Conservation (phyloP, 148 eudicot genomes). For the Rhododendron griersonianum region DNA sequence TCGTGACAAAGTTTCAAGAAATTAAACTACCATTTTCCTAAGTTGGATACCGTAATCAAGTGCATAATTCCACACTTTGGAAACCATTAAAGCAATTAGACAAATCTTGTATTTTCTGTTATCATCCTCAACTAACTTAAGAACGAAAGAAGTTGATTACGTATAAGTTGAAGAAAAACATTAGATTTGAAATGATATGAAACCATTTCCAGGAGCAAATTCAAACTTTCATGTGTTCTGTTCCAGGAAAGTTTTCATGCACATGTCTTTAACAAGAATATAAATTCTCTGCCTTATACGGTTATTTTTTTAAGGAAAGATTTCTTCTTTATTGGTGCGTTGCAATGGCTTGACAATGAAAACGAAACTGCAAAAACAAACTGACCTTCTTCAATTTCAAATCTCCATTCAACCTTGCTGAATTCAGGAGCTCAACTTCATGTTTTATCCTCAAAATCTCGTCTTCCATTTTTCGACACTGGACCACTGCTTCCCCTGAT, state of each 20-base stretch:
- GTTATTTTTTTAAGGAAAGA: not conserved
- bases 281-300: not conserved
- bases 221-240: not conserved
- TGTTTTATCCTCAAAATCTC: conserved; percentile 36
- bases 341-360: not conserved
- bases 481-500: conserved; percentile 32
- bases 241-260: not conserved
- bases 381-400: conserved; percentile 50
- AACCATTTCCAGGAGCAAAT: not conserved
- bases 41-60: not conserved
- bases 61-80: not conserved
- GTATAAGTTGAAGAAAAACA: not conserved
- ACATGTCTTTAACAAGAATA: not conserved
- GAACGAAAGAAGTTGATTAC: not conserved
- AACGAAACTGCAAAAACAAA: conserved; percentile 12
- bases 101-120: not conserved
- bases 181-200: not conserved
- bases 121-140: not conserved
- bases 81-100: not conserved
- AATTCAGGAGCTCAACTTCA: conserved; percentile 37
- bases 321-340: not conserved
- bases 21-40: not conserved
- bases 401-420: conserved; percentile 24
- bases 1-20: not conserved
- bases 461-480: conserved; percentile 47